Evolutionary conservation across 1,284 basidiomycete species (phyloP).

Genomic region (Ceratobasidium sp.): DNA sequence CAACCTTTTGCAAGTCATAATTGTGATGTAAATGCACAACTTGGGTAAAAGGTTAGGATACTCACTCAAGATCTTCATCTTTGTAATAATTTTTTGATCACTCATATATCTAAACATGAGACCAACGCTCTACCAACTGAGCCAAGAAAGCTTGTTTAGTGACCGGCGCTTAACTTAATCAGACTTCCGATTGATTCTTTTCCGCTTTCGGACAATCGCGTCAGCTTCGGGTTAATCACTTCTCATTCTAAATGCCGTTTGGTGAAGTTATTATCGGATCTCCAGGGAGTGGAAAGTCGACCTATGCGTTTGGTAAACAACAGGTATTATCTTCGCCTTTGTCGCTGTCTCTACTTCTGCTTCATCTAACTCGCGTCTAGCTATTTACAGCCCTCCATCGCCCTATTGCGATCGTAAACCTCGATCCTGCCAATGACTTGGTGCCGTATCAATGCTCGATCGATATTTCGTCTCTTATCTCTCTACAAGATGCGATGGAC

Average conservation of each 20-base stretch:
- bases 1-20: too few species aligned
- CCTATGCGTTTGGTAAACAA: constrained; percentile 93
- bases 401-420: constrained; percentile 91
- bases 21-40: too few species aligned
- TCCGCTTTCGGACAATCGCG: background rate
- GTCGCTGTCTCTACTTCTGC: background rate
- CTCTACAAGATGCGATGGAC: constrained; percentile 89
- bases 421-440: constrained; percentile 94
- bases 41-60: too few species aligned
- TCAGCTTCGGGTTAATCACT: background rate
- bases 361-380: constrained; percentile 52
- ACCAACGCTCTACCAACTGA: constrained; percentile 46
- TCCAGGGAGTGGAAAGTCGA: constrained; percentile 94
- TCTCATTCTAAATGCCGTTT: constrained; percentile 72
- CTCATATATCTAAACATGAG: constrained; percentile 38
- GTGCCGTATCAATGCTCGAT: constrained; percentile 94
- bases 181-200: background rate
- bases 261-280: constrained; percentile 92
- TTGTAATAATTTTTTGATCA: constrained; percentile 11
- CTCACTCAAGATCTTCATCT: constrained; percentile 35
- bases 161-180: background rate
- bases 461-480: constrained; percentile 89
- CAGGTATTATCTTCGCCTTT: constrained; percentile 62
- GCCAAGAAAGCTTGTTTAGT: constrained; percentile 25
- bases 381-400: constrained; percentile 89